Evolutionary conservation across 106 monocot species (phyloP).

Genomic region (Hemerocallis citrina): DNA sequence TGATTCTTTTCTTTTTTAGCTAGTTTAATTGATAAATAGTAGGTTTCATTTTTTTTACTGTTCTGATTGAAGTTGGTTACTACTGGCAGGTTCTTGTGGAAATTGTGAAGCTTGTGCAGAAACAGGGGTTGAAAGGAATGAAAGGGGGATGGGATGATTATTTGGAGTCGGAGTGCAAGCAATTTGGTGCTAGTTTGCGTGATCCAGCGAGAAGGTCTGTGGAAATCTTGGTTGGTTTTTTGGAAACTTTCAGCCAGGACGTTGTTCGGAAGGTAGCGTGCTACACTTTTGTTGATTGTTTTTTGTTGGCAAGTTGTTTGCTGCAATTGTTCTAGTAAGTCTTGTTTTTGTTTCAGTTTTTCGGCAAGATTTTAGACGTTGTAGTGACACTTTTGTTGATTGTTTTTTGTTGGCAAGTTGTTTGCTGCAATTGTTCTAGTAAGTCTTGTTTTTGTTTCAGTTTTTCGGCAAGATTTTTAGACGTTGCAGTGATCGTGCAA

Average conservation of each 20-base stretch:
- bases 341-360: conserved; percentile 23
- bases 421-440: background rate
- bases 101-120: conserved; percentile 53
- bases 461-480: conserved; percentile 34
- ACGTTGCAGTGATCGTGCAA: conserved; percentile 16
- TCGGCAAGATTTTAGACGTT: conserved; percentile 27
- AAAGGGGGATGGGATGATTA: conserved; percentile 74
- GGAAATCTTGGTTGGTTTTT: conserved; percentile 38
- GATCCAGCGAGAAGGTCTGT: conserved; percentile 48
- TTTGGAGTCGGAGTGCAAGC: conserved; percentile 23
- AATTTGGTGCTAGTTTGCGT: conserved; percentile 37
- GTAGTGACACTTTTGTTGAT: background rate
- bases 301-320: background rate
- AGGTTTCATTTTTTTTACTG: too few relatives aligned
- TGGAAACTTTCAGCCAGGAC: conserved; percentile 29
- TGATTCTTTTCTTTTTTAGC: too few relatives aligned
- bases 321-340: background rate
- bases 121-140: conserved; percentile 28
- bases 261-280: conserved; percentile 32
- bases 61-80: too few relatives aligned
- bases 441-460: conserved; percentile 18
- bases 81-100: conserved; percentile 49
- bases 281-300: background rate
- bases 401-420: background rate
- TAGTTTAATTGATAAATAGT: too few relatives aligned